These are phyloP conservation scores for Atkinsonella hypoxylon DNA, from an alignment of 2,329 filamentous ascomycete genomes.

Conservation along the genomic window DNA sequence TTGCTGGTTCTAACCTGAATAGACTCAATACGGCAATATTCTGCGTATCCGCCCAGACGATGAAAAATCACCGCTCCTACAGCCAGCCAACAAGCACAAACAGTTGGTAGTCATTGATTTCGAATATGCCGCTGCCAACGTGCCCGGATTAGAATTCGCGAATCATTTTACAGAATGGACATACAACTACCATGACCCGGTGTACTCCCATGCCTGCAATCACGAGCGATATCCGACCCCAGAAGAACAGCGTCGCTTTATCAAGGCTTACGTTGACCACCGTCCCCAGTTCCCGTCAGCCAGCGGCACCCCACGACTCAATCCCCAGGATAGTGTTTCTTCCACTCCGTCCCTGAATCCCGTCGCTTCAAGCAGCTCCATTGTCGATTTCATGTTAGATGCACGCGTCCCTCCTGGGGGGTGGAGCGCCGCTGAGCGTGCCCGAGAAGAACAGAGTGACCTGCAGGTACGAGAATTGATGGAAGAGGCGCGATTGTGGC, in stretches of 20 bases:
- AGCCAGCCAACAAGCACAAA: slow-evolving; percentile 88
- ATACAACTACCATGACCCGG: slow-evolving; percentile 84
- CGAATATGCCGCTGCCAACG: slow-evolving; percentile 87
- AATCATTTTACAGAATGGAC: slow-evolving; percentile 99
- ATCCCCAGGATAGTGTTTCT: slow-evolving; percentile 29
- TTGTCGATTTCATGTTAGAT: slow-evolving; percentile 72
- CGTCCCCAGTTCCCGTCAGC: slow-evolving; percentile 51
- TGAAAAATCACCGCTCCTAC: slow-evolving; percentile 73
- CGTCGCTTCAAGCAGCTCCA: slow-evolving; percentile 34
- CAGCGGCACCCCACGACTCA: slow-evolving; percentile 37
- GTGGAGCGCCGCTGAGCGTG: slow-evolving; percentile 41
- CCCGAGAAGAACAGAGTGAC: slow-evolving; percentile 53
- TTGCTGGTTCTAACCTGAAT: background rate
- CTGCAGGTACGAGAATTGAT: slow-evolving; percentile 57
- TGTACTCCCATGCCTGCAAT: slow-evolving; percentile 54
- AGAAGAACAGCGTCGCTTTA: slow-evolving; percentile 74
- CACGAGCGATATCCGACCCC: slow-evolving; percentile 59
- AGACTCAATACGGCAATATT: slow-evolving; percentile 98
- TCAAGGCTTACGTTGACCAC: slow-evolving; percentile 79
- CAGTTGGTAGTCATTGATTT: slow-evolving; percentile 97
- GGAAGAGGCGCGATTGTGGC: slow-evolving; percentile 74
- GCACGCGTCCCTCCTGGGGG: slow-evolving; percentile 45
- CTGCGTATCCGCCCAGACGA: slow-evolving; percentile 57
- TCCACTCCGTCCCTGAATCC: slow-evolving; percentile 25
- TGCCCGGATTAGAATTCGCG: slow-evolving; percentile 79